Evolutionary conservation across 768 basidiomycete species (phyloP), one percentile per base, ranked within the genome.

Genomic region (Exsudoporus frostii): DNA sequence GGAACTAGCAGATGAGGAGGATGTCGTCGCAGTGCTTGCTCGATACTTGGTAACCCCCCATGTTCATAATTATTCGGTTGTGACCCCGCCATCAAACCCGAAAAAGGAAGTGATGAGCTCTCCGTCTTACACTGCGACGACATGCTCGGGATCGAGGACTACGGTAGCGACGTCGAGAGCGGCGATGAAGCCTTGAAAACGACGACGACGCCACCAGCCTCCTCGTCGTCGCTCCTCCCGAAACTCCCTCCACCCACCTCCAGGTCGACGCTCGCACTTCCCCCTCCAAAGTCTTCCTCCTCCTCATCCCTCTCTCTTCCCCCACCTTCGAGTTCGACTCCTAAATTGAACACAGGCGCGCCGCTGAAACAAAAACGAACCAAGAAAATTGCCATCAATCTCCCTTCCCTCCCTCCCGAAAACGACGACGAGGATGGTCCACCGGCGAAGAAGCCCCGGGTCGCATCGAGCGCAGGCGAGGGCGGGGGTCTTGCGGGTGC

Each of bases 111-210:
- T 17, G 7, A 32, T 8, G 20, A 25, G 25, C 25, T 25, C 6
- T 3, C 25, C 25, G 25, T 25, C 6, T 25, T 30, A 30, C 29
- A 11, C 29, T 11, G 10, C 2, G 15, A 57, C 51, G 63, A 55
- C 59, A 90, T 90, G 86, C 80, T 90, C 56, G 86, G 86, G 30
- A 76, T 91, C 53, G 88, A 86, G 62, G 81, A 77, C 74, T 90
- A 91, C 61, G 87, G 86, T 57, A 91, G 88, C 70, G 86, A 78
- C 71, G 79, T 70, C 61, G 83, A 87, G 58, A 79, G 74, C 62
- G 84, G 82, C 52, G 71, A 74, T 53, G 80, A 80, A 51, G 53
- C 51, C 32, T 63, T 51, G 7, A 37, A 53, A 7, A 19, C 49
- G 25, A 53, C 54, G 33, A 36, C 65, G 42, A n/a, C 47, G 0